Conservation (phyloP, 768 basidiomycete genomes). For the Pleurotus citrinopileatus region DNA sequence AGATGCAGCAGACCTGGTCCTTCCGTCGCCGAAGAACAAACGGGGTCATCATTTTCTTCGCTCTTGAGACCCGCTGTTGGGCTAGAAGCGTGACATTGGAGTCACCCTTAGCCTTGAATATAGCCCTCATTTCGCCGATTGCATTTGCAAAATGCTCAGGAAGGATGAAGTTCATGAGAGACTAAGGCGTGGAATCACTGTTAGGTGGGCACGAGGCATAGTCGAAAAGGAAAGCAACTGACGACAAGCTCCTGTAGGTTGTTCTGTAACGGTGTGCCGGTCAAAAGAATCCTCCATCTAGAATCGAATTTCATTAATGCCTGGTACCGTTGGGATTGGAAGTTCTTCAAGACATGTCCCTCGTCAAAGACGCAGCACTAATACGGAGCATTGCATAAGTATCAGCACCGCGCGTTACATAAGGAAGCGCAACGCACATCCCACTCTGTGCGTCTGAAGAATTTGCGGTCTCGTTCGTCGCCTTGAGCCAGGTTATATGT, state of each 20-base stretch:
- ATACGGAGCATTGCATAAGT: constrained; percentile 7
- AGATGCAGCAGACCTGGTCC: constrained; percentile 61
- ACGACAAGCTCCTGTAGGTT: constrained; percentile 89
- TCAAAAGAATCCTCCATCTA: constrained; percentile 88
- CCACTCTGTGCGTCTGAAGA: constrained; percentile 89
- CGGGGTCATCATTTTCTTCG: constrained; percentile 99
- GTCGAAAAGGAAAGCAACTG: constrained; percentile 27
- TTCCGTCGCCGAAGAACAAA: constrained; percentile 97
- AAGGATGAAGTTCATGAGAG: constrained; percentile 96
- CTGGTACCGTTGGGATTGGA: constrained; percentile 94
- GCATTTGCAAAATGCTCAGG: constrained; percentile 83
- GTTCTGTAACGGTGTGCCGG: constrained; percentile 94
- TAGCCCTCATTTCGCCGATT: constrained; percentile 79
- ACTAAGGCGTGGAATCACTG: constrained; percentile 59
- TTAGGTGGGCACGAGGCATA: constrained; percentile 6
- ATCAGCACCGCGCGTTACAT: not conserved
- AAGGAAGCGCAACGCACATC: constrained; percentile 64
- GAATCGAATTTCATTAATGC: constrained; percentile 82
- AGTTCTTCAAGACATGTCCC: constrained; percentile 96
- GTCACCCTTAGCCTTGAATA: constrained; percentile 97
- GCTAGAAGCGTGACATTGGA: constrained; percentile 85
- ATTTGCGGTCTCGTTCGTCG: constrained; percentile 86
- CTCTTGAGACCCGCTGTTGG: constrained; percentile 88
- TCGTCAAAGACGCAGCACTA: constrained; percentile 96
- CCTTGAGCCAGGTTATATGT: constrained; percentile 95